These are phyloP conservation scores for Fusarium sp. DNA, from an alignment of 2,329 filamentous ascomycete species.

Conservation along the genomic window DNA sequence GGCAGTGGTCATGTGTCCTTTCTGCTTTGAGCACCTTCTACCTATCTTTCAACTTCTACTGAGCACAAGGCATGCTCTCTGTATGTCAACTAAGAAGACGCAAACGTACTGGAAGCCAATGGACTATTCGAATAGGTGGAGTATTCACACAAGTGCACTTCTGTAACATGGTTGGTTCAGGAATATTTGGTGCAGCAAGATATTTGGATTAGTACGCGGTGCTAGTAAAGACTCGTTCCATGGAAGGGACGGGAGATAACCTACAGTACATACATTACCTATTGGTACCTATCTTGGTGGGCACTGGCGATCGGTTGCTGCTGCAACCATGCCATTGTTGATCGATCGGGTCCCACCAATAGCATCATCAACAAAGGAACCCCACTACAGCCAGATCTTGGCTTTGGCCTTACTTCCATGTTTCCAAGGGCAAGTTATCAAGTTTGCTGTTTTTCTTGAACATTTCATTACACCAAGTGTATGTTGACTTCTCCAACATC, in stretches of 20 bases:
- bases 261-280: neutral
- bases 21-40: neutral
- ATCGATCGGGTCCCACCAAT: conserved; percentile 12
- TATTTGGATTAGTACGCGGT: neutral
- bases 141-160: neutral
- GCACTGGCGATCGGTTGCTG: conserved; percentile 11
- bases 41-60: neutral
- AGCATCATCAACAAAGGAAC: conserved; percentile 10
- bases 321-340: conserved; percentile 20
- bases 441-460: neutral
- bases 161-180: neutral
- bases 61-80: neutral
- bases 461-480: neutral
- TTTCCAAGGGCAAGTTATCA: neutral
- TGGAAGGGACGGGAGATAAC: neutral
- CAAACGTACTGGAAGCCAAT: too few relatives aligned
- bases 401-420: neutral
- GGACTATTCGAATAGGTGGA: neutral
- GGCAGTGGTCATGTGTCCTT: neutral
- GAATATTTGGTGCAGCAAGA: neutral
- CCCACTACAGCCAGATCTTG: conserved; percentile 15
- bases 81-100: neutral
- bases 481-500: conserved; percentile 1
- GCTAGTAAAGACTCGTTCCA: neutral
- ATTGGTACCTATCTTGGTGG: neutral